These are phyloP conservation scores for Anthracocystis panici-leucophaei DNA, from an alignment of 1,284 basidiomycete species.

Conservation along the genomic window DNA sequence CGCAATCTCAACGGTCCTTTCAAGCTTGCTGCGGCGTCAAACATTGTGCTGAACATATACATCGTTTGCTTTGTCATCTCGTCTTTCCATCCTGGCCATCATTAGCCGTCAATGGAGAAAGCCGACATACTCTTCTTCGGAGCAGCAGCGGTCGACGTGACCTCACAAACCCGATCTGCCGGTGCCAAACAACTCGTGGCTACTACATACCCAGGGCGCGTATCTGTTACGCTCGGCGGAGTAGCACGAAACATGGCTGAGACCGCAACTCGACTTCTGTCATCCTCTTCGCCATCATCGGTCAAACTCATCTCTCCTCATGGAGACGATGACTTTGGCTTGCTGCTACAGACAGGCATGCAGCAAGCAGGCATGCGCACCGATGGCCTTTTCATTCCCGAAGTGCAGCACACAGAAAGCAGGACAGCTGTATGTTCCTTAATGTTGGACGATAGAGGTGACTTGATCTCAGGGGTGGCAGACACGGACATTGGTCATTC, in stretches of 20 bases:
- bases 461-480: slow-evolving; percentile 84
- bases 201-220: slow-evolving; percentile 82
- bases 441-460: slow-evolving; percentile 79
- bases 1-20: background rate
- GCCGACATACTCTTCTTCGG: slow-evolving; percentile 58
- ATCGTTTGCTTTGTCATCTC: background rate
- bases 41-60: slow-evolving; percentile 21
- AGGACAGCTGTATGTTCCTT: slow-evolving; percentile 86
- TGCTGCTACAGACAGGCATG: slow-evolving; percentile 76
- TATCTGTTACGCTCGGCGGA: slow-evolving; percentile 84
- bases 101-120: background rate
- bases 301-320: slow-evolving; percentile 71
- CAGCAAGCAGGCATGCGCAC: slow-evolving; percentile 78
- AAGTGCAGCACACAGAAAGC: slow-evolving; percentile 33
- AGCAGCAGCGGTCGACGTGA: slow-evolving; percentile 65
- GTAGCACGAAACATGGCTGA: slow-evolving; percentile 95
- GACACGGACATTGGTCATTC: slow-evolving; percentile 77
- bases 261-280: slow-evolving; percentile 79
- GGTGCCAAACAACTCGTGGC: slow-evolving; percentile 15
- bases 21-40: background rate
- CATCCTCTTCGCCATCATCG: slow-evolving; percentile 3
- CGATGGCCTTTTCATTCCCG: slow-evolving; percentile 78
- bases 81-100: background rate
- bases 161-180: slow-evolving; percentile 41
- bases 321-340: slow-evolving; percentile 64